Conservation (phyloP, 129 eudicot genomes). For the Chrysanthemum seticuspe region DNA sequence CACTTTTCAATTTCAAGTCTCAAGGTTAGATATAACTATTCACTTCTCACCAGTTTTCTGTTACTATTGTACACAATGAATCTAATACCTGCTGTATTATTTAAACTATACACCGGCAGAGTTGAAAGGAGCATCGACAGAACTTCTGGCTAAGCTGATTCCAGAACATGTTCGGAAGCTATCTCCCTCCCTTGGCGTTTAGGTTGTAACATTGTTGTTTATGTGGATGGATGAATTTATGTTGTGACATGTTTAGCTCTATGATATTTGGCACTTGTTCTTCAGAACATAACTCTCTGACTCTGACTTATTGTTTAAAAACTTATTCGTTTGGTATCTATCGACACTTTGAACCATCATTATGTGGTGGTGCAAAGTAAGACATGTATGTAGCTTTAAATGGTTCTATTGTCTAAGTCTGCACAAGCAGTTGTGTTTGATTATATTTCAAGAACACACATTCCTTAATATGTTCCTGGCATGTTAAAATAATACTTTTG, state of each 20-base stretch:
- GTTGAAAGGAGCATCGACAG: constrained; percentile 64
- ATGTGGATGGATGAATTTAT: constrained; percentile 27
- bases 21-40: constrained; percentile 36
- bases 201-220: background rate
- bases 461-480: too few species aligned
- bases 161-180: constrained; percentile 82
- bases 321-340: constrained; percentile 8
- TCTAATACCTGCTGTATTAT: background rate
- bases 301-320: constrained; percentile 12
- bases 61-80: background rate
- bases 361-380: too few species aligned
- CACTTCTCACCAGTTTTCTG: too few species aligned
- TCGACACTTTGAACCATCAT: constrained; percentile 5
- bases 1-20: constrained; percentile 63
- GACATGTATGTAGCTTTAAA: too few species aligned
- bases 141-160: constrained; percentile 51
- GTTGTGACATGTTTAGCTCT: constrained; percentile 31
- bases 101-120: constrained; percentile 31
- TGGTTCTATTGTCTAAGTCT: too few species aligned
- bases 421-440: too few species aligned
- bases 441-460: too few species aligned
- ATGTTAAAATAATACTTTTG: too few species aligned
- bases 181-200: constrained; percentile 44
- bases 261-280: constrained; percentile 9
- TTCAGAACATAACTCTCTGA: constrained; percentile 1